Percentiles rank a stretch among this genome's conserved stretches.
Evolutionary conservation across 208 protist genomes (phyloP).

Genomic region (Trypanosoma avium): DNA sequence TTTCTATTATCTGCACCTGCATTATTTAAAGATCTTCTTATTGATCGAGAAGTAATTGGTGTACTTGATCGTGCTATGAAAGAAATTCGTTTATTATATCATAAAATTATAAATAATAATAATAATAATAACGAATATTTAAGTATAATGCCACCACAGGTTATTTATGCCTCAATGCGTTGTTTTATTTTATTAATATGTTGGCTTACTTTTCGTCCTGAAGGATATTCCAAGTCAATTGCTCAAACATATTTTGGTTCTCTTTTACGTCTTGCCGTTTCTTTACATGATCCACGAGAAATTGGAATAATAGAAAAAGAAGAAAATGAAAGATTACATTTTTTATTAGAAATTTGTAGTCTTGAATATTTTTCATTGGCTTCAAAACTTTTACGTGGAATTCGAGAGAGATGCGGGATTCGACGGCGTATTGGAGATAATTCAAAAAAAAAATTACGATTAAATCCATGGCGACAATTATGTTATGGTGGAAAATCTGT

Average conservation of each 20-base stretch:
- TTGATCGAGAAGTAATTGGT: constrained; percentile 26
- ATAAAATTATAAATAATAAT: background rate
- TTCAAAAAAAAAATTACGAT: background rate
- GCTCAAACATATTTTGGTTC: constrained; percentile 20
- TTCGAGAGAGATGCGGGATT: constrained; percentile 14
- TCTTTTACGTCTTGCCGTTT: constrained; percentile 12
- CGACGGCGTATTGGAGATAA: background rate
- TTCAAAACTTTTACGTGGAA: background rate
- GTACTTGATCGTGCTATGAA: constrained; percentile 13
- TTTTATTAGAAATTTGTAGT: constrained; percentile 11
- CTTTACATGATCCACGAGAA: background rate
- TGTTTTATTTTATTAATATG: constrained; percentile 23
- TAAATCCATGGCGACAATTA: constrained; percentile 25
- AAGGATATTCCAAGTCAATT: constrained; percentile 7
- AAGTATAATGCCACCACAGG: background rate
- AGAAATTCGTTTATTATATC: background rate
- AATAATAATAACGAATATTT: background rate
- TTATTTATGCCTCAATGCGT: constrained; percentile 11
- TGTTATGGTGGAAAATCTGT: background rate
- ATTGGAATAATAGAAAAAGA: background rate
- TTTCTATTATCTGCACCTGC: constrained; percentile 23
- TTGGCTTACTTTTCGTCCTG: constrained; percentile 28
- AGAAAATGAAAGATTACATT: background rate
- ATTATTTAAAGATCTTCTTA: constrained; percentile 19
- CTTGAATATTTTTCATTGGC: constrained; percentile 5